These are phyloP conservation scores for Serendipita indica DNA, from an alignment of 768 basidiomycete genomes.

Conservation along the genomic window DNA sequence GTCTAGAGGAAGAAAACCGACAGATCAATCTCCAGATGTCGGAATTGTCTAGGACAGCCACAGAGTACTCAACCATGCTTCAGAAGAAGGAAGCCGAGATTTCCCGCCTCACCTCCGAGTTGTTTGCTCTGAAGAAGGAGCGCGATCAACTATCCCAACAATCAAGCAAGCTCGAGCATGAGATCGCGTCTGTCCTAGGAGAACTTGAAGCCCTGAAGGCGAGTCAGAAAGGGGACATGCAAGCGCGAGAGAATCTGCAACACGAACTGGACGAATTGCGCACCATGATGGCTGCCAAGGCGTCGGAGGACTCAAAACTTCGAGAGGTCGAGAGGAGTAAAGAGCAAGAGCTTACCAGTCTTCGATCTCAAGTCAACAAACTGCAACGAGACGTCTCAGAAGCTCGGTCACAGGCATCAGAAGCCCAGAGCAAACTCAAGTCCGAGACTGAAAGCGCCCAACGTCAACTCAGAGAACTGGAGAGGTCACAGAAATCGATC, in stretches of 20 bases:
- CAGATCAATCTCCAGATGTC: conserved; percentile 62
- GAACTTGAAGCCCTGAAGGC: conserved; percentile 47
- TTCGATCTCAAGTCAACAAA: conserved; percentile 47
- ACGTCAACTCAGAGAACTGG: conserved; percentile 45
- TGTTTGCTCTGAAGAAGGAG: conserved; percentile 40
- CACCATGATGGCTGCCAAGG: conserved; percentile 67
- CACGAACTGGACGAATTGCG: conserved; percentile 79
- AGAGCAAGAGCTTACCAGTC: conserved; percentile 62
- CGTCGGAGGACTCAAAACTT: conserved; percentile 70
- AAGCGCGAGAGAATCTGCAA: conserved; percentile 47
- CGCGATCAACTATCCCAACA: conserved; percentile 41
- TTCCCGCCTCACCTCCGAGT: conserved; percentile 35
- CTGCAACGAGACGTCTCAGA: conserved; percentile 56
- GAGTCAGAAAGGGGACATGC: conserved; percentile 34
- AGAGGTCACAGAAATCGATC: conserved; percentile 49
- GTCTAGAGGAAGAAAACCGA: conserved; percentile 51
- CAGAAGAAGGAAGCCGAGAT: conserved; percentile 65
- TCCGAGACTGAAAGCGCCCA: conserved; percentile 53
- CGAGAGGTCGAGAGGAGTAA: conserved; percentile 76
- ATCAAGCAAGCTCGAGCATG: conserved; percentile 51
- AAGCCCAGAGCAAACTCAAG: conserved; percentile 57
- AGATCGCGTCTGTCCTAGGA: conserved; percentile 47
- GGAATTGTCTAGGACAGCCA: conserved; percentile 60
- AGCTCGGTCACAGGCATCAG: conserved; percentile 43
- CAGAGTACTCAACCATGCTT: conserved; percentile 60